Conservation (phyloP, 768 basidiomycete species). For the Pleurotus tuoliensis region DNA sequence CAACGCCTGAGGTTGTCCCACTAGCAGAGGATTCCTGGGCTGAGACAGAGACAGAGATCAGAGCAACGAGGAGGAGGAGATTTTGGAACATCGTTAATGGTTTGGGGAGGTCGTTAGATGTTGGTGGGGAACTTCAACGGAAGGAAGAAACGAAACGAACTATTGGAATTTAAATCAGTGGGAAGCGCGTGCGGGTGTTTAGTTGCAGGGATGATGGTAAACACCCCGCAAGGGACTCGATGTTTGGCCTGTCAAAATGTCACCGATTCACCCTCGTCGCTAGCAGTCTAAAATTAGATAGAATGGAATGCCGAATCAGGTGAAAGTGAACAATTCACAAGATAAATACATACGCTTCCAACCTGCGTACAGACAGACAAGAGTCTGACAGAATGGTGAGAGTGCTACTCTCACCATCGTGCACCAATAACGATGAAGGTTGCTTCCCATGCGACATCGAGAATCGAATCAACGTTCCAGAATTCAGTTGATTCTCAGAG, state of each 20-base stretch:
- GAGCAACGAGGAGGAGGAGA: background rate
- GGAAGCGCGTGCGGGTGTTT: background rate
- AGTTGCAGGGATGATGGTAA: background rate
- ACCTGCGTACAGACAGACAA: no score
- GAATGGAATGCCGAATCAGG: no score
- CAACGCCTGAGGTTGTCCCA: background rate
- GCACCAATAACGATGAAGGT: no score
- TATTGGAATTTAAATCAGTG: background rate
- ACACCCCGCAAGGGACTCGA: background rate
- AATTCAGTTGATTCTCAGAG: no score
- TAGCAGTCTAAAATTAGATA: no score
- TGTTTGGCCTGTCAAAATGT: background rate
- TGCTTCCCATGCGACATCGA: no score
- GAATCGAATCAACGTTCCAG: no score
- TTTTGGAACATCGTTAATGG: background rate
- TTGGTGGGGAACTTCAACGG: background rate
- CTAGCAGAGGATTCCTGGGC: background rate
- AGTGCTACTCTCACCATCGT: no score
- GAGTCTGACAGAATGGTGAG: no score
- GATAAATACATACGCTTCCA: no score
- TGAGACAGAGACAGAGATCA: background rate
- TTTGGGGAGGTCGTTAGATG: background rate
- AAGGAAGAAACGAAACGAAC: background rate
- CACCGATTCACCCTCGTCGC: background rate
- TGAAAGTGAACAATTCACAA: no score